These are phyloP conservation scores for Trichoderma guizhouense DNA, from an alignment of 2,329 filamentous ascomycete species.

Conservation along the genomic window DNA sequence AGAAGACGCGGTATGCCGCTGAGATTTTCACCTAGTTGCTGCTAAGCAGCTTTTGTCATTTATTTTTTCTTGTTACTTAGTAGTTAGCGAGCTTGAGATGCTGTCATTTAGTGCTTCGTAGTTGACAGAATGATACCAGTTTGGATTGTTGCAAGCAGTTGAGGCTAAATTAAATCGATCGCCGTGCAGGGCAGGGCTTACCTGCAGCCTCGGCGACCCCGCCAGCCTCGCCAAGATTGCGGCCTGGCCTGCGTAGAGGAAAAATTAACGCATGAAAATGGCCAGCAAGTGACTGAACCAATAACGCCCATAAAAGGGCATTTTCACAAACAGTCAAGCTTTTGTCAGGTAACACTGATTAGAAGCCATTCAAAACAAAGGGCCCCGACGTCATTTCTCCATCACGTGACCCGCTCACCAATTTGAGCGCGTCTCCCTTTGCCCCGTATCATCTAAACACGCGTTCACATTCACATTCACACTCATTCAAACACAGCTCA, in stretches of 20 bases:
- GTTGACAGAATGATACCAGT: neutral
- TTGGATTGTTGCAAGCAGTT: neutral
- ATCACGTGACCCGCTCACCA: constrained; percentile 6
- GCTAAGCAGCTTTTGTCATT: neutral
- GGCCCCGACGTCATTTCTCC: neutral
- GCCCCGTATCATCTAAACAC: constrained; percentile 9
- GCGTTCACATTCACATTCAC: constrained; percentile 7
- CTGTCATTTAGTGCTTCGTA: neutral
- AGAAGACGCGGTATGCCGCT: constrained; percentile 12
- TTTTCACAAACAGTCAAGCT: neutral
- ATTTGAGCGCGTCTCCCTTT: constrained; percentile 8
- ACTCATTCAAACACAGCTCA: neutral
- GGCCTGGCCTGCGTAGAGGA: neutral
- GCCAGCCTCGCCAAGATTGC: neutral
- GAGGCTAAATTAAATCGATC: neutral
- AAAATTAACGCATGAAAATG: neutral
- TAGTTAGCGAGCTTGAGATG: neutral
- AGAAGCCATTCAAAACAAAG: neutral
- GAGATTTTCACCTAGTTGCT: constrained; percentile 8
- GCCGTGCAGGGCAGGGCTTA: neutral
- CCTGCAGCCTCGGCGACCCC: neutral
- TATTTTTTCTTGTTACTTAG: neutral
- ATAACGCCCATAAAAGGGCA: neutral
- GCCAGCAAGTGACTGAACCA: neutral
- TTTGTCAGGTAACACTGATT: neutral